These are phyloP conservation scores for Amphichorda felina DNA, from an alignment of 2,329 filamentous ascomycete genomes.

Conservation along the genomic window DNA sequence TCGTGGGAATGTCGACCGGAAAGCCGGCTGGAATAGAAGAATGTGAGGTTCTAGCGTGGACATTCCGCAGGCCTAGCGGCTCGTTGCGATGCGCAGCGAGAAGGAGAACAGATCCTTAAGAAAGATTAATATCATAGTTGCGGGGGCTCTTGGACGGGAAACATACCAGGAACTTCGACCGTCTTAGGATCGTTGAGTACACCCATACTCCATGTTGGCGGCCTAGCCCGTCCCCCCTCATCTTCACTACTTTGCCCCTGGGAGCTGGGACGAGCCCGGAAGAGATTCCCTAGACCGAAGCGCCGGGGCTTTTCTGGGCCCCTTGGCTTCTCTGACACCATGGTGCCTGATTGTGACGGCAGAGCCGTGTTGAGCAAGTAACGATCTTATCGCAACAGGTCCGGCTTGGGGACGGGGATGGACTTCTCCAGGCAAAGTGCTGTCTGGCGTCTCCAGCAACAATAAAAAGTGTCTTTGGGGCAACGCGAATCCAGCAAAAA, in stretches of 20 bases:
- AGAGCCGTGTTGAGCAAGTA: too few species aligned
- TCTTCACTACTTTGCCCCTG: background rate
- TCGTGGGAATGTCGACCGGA: slow-evolving; percentile 19
- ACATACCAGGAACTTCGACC: slow-evolving; percentile 74
- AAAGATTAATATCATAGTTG: slow-evolving; percentile 2
- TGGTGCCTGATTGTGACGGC: too few species aligned
- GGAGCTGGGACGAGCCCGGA: background rate
- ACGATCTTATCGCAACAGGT: too few species aligned
- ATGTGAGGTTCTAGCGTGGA: slow-evolving; percentile 44
- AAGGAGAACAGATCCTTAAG: slow-evolving; percentile 44
- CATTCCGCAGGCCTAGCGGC: slow-evolving; percentile 45
- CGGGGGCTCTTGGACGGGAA: background rate
- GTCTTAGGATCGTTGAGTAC: slow-evolving; percentile 72
- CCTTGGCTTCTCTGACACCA: background rate
- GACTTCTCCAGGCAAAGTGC: too few species aligned
- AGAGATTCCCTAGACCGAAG: background rate
- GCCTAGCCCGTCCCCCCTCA: slow-evolving; percentile 6
- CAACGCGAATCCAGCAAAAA: too few species aligned
- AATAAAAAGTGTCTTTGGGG: too few species aligned
- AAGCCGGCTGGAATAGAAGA: slow-evolving; percentile 42
- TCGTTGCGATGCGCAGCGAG: slow-evolving; percentile 44
- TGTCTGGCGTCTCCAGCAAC: too few species aligned
- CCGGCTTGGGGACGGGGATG: too few species aligned
- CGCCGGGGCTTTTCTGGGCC: background rate
- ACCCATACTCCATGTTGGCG: slow-evolving; percentile 53